A percentile compares a stretch with the other conserved stretches of the same genome.
phyloP scores from a whole-genome alignment of 1,284 basidiomycete genomes.

The Ceratobasidium sp. region DNA sequence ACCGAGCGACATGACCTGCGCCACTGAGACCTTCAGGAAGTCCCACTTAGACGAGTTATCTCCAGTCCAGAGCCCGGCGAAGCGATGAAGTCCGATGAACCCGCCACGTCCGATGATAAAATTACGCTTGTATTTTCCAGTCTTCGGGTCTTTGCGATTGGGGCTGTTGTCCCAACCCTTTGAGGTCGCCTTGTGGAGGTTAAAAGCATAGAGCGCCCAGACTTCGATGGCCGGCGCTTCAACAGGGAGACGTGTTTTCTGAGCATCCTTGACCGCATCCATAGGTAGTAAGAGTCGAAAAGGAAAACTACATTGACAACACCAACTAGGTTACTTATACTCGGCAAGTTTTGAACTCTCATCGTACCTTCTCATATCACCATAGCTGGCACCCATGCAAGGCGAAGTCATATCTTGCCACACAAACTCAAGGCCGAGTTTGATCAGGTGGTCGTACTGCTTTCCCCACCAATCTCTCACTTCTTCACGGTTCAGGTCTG shows the following conservation, averaged over 20 bases:
- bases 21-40: conserved; percentile 43
- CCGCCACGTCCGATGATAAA: conserved; percentile 46
- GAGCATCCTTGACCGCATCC: conserved; percentile 24
- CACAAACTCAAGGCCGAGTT: conserved; percentile 43
- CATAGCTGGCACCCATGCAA: conserved; percentile 43
- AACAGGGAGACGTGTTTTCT: background rate
- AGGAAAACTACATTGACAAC: conserved; percentile 27
- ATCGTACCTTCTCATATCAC: conserved; percentile 41
- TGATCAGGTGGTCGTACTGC: conserved; percentile 42
- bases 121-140: conserved; percentile 32
- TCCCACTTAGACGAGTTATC: conserved; percentile 44
- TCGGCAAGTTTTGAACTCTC: too few species aligned
- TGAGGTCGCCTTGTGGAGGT: conserved; percentile 45
- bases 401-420: conserved; percentile 48
- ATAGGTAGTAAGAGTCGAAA: conserved; percentile 32
- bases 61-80: conserved; percentile 46
- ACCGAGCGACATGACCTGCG: conserved; percentile 45
- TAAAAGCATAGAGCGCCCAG: conserved; percentile 44
- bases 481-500: conserved; percentile 41
- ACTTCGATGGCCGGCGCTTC: conserved; percentile 30
- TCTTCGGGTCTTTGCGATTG: conserved; percentile 5
- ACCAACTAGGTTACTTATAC: too few species aligned
- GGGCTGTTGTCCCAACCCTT: conserved; percentile 33
- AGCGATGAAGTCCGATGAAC: conserved; percentile 42
- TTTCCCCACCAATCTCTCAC: conserved; percentile 44